Evolutionary conservation across 1,284 basidiomycete species (phyloP), one percentile per base, ranked within the genome.

Genomic region (Cryptococcus sp.): DNA sequence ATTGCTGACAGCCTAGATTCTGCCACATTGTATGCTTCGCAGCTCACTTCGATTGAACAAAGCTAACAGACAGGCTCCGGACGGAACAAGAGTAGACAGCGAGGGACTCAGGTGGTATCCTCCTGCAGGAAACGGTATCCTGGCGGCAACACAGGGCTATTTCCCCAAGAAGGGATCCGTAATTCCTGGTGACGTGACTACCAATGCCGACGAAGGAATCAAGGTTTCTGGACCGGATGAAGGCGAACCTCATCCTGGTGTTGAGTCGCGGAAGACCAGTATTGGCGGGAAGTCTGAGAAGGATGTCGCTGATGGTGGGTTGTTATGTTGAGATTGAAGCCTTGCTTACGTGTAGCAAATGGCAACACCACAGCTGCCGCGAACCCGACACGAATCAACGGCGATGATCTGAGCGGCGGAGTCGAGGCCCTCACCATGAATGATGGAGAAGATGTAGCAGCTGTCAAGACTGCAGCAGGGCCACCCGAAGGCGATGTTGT

Each of bases 51-150:
- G 16, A 43, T 5, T 43, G 41, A 16, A 24, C 41, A 32, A 48
- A 28, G 40, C 36, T 47, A n/a, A 45, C 34, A 13, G 13, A 7
- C 43, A 67, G 65, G 61, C 70, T 0, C 52, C 57, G 2, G 70
- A 74, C 49, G 74, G 74, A 10, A 59, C 59, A 5, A 67, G 74
- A 7, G 50, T 70, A 10, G 65, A 71, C 58, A 49, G 57, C 24
- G 50, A 71, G n/a, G 72, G 71, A 18, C 53, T 68, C 42, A 34
- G 48, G 7, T 67, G 62, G 48, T 48, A 65, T 51, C 72, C 74
- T 0, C 65, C 70, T 3, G 50, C 64, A 9, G 74, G 74, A 2
- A 73, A 73, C 60, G 74, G 74, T 32, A 68, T 70, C 52, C 56
- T 63, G 45, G 70, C 70, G 25, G 73, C 73, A 16, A 48, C 60